Conservation (phyloP, 192 early-diverging fungal species). For the Lunasporangiospora selenospora region DNA sequence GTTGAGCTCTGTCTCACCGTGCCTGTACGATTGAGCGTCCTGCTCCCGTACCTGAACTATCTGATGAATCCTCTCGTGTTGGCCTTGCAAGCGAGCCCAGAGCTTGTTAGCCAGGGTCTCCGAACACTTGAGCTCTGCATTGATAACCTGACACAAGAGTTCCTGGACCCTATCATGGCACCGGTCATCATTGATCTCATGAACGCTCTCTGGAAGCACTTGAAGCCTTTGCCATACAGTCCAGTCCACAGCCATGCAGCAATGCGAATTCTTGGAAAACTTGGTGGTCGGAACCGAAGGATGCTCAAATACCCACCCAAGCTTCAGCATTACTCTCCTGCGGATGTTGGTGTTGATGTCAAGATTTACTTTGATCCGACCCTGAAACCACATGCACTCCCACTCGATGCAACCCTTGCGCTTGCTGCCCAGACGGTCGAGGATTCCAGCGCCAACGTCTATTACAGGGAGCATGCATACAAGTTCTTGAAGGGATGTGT, state of each 20-base stretch:
- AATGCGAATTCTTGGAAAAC: constrained; percentile 93
- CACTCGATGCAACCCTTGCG: constrained; percentile 65
- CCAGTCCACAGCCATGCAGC: constrained; percentile 83
- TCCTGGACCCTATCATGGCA: constrained; percentile 94
- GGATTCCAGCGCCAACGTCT: constrained; percentile 53
- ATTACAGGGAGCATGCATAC: constrained; percentile 67
- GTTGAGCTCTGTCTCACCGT: constrained; percentile 97
- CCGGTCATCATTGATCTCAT: constrained; percentile 96
- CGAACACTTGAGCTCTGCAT: constrained; percentile 97
- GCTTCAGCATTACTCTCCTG: constrained; percentile 49
- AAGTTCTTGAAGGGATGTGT: constrained; percentile 72
- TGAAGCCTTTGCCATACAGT: constrained; percentile 88
- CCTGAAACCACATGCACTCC: constrained; percentile 53
- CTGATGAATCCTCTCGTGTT: constrained; percentile 97
- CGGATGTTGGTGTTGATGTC: constrained; percentile 65
- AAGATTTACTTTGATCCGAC: constrained; percentile 64
- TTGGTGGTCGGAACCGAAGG: constrained; percentile 96
- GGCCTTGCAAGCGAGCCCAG: constrained; percentile 89
- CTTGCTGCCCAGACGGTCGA: constrained; percentile 63
- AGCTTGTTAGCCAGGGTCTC: constrained; percentile 95
- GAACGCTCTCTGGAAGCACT: constrained; percentile 91
- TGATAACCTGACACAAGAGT: constrained; percentile 97
- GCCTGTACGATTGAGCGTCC: constrained; percentile 91
- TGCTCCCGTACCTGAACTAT: constrained; percentile 91
- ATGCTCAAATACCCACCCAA: constrained; percentile 78